phyloP scores from a whole-genome alignment of 441 rosid genomes.

The Brassica hybrid region DNA sequence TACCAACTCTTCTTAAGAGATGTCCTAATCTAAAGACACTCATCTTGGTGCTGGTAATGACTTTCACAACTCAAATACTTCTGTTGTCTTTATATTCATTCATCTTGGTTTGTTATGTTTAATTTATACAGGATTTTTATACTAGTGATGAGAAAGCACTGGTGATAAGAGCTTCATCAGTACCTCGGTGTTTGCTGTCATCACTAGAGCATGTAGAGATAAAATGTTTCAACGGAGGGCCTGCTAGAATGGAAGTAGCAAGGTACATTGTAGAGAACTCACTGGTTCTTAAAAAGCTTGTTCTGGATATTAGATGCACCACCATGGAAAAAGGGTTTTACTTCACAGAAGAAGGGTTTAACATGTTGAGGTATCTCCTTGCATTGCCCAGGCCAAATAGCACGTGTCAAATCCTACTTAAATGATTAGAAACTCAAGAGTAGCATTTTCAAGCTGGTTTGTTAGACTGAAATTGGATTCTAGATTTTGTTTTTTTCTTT shows the following conservation, averaged over 20 bases:
- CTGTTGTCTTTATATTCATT: not conserved
- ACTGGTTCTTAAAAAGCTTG: constrained; percentile 23
- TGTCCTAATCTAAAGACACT: constrained; percentile 8
- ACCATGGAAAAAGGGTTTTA: not conserved
- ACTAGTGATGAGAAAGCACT: no score
- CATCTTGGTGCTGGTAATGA: not conserved
- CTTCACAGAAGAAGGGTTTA: not conserved
- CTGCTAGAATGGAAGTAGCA: constrained; percentile 16
- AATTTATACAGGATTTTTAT: not conserved
- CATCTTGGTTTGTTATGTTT: not conserved
- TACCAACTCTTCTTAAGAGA: not conserved
- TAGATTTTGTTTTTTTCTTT: not conserved
- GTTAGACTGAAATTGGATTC: not conserved
- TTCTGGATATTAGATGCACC: constrained; percentile 9
- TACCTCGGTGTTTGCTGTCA: constrained; percentile 17
- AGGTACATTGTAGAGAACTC: constrained; percentile 28
- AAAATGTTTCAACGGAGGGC: not conserved
- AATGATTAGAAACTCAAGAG: not conserved
- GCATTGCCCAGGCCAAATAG: constrained; percentile 22
- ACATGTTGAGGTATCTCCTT: constrained; percentile 19
- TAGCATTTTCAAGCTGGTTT: not conserved
- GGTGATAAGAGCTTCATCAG: not conserved
- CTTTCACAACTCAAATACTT: not conserved
- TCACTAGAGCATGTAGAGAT: constrained; percentile 28
- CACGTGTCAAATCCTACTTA: constrained; percentile 7